A percentile compares a stretch with the other conserved stretches of the same genome.
Evolutionary conservation across 441 rosid species (phyloP).

Genomic region (Manihot esculenta): DNA sequence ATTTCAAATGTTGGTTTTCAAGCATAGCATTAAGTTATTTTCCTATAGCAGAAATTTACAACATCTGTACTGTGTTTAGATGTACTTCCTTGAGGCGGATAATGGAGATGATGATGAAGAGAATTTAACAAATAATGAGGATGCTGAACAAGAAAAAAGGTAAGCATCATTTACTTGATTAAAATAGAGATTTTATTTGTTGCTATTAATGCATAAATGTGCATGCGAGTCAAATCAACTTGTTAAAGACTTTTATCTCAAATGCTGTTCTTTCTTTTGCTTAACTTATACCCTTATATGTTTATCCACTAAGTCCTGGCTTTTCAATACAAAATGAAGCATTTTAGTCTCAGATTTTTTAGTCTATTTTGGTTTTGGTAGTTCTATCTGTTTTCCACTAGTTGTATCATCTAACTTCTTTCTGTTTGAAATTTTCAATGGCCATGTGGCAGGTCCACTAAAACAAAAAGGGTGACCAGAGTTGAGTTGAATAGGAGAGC

Average conservation of each 20-base stretch:
- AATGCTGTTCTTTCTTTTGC: neutral
- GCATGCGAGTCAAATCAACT: neutral
- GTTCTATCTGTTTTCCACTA: neutral
- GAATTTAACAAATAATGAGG: conserved; percentile 35
- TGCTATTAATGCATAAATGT: neutral
- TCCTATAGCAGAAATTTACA: conserved; percentile 11
- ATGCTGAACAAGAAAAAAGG: conserved; percentile 46
- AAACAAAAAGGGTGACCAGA: conserved; percentile 60
- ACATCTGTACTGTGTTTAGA: conserved; percentile 34
- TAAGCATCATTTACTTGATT: conserved; percentile 15
- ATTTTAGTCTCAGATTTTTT: too few relatives aligned
- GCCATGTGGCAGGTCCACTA: conserved; percentile 41
- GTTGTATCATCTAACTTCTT: neutral
- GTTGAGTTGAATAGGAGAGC: conserved; percentile 72
- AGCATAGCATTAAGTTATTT: neutral
- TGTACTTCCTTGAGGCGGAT: conserved; percentile 70
- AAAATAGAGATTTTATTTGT: neutral
- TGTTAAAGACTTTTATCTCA: neutral
- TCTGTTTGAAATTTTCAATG: conserved; percentile 11
- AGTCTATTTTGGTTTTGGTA: too few relatives aligned
- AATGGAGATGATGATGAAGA: conserved; percentile 48
- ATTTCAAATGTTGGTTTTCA: too few relatives aligned
- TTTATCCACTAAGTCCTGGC: too few relatives aligned
- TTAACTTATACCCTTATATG: neutral
- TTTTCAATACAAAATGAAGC: too few relatives aligned